phyloP scores from a whole-genome alignment of 352 stramenopile genomes.

The Pythium aphanidermatum region DNA sequence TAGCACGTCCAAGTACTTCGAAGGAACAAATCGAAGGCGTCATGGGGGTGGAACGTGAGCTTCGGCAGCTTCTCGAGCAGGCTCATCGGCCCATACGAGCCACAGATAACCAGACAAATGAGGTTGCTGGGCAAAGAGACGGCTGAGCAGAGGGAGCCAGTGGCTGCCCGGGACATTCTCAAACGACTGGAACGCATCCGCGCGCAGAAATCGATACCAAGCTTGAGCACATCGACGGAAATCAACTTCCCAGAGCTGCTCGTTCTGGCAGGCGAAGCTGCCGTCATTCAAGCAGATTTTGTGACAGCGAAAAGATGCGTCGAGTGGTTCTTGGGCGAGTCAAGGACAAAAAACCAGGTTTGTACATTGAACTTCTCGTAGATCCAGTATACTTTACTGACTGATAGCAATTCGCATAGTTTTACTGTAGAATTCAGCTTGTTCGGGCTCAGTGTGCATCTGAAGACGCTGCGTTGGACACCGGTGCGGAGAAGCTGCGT shows the following conservation, averaged over 20 bases:
- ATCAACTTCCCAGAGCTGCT: constrained; percentile 67
- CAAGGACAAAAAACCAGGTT: constrained; percentile 69
- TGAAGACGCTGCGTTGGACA: constrained; percentile 29
- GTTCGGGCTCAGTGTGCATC: constrained; percentile 63
- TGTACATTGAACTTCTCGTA: neutral
- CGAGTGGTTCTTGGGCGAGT: constrained; percentile 69
- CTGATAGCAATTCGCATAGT: constrained; percentile 33
- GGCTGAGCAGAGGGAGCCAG: constrained; percentile 1
- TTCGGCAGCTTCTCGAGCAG: constrained; percentile 41
- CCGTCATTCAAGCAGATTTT: constrained; percentile 62
- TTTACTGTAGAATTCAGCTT: constrained; percentile 85
- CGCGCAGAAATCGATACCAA: constrained; percentile 32
- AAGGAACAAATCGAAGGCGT: neutral
- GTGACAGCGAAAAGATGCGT: constrained; percentile 41
- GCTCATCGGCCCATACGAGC: constrained; percentile 27
- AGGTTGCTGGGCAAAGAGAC: neutral
- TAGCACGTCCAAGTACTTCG: neutral
- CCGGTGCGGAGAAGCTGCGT: constrained; percentile 32
- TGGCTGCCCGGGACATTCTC: constrained; percentile 31
- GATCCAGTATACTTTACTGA: neutral
- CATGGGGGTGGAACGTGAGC: constrained; percentile 52
- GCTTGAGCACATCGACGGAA: constrained; percentile 13
- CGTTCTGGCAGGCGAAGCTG: constrained; percentile 64
- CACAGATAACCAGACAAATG: neutral
- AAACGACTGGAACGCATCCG: constrained; percentile 24